Evolutionary conservation across 805 yeast genomes (phyloP).

Genomic region (Kazachstania bromeliacearum): DNA sequence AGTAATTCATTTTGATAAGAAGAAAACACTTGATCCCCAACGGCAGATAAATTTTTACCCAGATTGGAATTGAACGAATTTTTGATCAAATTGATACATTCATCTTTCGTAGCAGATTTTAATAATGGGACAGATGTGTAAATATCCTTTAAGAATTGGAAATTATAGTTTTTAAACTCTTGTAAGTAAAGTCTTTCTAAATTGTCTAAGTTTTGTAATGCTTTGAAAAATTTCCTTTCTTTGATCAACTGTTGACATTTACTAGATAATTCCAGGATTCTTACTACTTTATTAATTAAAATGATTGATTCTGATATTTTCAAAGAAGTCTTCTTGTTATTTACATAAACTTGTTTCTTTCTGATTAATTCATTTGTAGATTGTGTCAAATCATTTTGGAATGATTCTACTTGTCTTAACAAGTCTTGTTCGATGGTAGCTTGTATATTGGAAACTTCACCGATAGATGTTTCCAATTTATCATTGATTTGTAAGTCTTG

Average conservation of each 20-base stretch:
- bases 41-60: constrained; percentile 45
- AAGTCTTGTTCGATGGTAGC: constrained; percentile 43
- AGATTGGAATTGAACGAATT: constrained; percentile 55
- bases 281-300: constrained; percentile 63
- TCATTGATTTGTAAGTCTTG: constrained; percentile 29
- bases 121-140: constrained; percentile 69
- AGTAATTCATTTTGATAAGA: constrained; percentile 53
- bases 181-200: constrained; percentile 59
- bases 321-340: constrained; percentile 50
- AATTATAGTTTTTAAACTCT: constrained; percentile 62
- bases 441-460: constrained; percentile 54
- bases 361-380: constrained; percentile 60
- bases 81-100: constrained; percentile 55
- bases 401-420: constrained; percentile 42
- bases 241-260: constrained; percentile 73
- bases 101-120: constrained; percentile 62
- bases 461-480: constrained; percentile 40
- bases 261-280: constrained; percentile 77
- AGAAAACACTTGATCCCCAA: constrained; percentile 33
- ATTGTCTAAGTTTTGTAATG: constrained; percentile 73
- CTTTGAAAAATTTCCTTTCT: constrained; percentile 70
- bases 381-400: constrained; percentile 49
- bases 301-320: constrained; percentile 66
- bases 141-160: constrained; percentile 53
- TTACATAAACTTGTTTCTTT: constrained; percentile 50